Base-by-base conservation (phyloP, 192 early-diverging fungal species). In the Paraglomus occultum region DNA sequence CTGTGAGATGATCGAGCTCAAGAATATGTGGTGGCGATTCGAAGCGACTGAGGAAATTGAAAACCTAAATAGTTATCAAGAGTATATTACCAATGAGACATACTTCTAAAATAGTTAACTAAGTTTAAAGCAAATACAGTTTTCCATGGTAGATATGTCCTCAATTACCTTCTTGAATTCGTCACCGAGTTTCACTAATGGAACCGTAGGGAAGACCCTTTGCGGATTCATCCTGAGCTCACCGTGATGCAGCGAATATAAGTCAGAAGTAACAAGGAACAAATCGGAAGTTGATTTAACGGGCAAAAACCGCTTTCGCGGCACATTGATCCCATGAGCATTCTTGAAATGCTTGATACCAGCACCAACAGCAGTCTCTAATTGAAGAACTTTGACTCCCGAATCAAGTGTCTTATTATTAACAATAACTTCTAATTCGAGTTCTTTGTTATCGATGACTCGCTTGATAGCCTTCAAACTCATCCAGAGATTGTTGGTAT, bases 291-390 rank as follows among this genome's bases (percentile, higher is more conserved):
- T 97, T 64, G 92, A 95, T 79, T 99, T 99, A 67, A 99, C 97
- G 46, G 97, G 97, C 80, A 99, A 83, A 87, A 99, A 99, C 65
- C 97, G 92, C 72, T 81, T 89, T 62, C 97, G 90, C 8, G 96
- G 96, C n/a, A 99, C 97, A 73, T 99, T 99, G 76, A 99, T 85
- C 69, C 97, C 97, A 65, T 95, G 94, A 9, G 94, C 92, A 46
- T 88, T 89, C 15, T 88, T 81, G 76, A 99, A 99, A 82, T 98
- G 94, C 83, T 97, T 97, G 83, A 98, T 99, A 50, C 91, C 95
- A 3, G 97, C 96, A 78, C 97, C 97, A 39, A 98, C 97, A 47
- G 97, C 97, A 9, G 97, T 99, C 82, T 99, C 97, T 15, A 99
- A 84, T 82, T 99, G 97, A 57, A 99, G 91, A 2, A 97, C 94